Evolutionary conservation across 2,329 filamentous ascomycete genomes (phyloP).

Genomic region (Juglanconis oblonga): DNA sequence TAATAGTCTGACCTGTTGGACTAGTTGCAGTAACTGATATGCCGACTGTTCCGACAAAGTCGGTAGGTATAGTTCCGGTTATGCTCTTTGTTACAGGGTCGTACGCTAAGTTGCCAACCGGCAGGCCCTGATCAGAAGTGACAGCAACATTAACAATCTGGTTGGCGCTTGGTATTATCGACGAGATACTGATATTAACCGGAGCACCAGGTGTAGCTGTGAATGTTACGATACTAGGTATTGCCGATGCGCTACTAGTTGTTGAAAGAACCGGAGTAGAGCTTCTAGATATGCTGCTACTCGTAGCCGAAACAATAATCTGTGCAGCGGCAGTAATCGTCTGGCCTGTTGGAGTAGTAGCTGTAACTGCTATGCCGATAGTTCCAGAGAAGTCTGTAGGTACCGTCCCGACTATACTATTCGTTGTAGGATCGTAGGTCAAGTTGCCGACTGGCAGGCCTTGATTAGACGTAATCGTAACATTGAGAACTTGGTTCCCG

Average conservation of each 20-base stretch:
- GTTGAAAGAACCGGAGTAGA: no score
- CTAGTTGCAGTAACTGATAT: neutral
- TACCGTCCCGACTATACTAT: neutral
- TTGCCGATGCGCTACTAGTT: neutral
- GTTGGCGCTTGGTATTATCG: neutral
- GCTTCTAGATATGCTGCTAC: no score
- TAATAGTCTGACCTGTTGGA: neutral
- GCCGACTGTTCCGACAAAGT: neutral
- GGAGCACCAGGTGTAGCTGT: neutral
- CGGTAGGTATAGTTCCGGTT: neutral
- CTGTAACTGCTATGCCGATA: neutral
- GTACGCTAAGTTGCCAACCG: no score
- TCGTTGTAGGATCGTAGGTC: neutral
- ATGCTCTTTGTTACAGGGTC: neutral
- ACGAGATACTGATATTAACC: neutral
- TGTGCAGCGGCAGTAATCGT: neutral
- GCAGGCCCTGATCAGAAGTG: neutral
- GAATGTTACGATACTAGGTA: neutral
- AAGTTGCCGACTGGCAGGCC: no score
- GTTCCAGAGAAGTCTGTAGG: neutral
- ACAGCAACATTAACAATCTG: neutral
- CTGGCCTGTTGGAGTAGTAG: neutral
- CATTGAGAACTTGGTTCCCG: no score
- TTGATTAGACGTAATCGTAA: neutral
- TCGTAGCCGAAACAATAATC: neutral